Evolutionary conservation across 306 rosid species (phyloP).

Genomic region (Quercus ilex): DNA sequence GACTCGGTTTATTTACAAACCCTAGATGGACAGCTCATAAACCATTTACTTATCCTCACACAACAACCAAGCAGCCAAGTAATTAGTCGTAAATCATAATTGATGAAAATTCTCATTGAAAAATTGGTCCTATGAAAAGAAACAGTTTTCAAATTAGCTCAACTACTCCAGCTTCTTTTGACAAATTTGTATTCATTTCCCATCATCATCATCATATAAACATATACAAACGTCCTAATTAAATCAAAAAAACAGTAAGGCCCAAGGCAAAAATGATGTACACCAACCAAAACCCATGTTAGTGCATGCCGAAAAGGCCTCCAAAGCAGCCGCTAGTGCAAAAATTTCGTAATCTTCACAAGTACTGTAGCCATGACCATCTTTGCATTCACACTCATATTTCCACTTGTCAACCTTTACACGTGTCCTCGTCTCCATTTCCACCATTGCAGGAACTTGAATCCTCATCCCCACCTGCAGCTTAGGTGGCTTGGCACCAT

Average conservation of each 20-base stretch:
- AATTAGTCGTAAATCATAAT: too few species aligned
- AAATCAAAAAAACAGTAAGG: background rate
- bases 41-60: too few species aligned
- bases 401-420: constrained; percentile 26
- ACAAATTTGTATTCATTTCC: background rate
- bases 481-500: constrained; percentile 12
- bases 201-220: background rate
- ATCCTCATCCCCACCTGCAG: constrained; percentile 54
- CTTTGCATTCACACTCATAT: constrained; percentile 56
- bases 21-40: too few species aligned
- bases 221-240: background rate
- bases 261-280: background rate
- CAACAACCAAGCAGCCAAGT: too few species aligned
- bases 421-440: constrained; percentile 18
- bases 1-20: too few species aligned
- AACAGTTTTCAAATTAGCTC: too few species aligned
- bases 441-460: constrained; percentile 10
- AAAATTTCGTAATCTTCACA: constrained; percentile 51
- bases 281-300: background rate
- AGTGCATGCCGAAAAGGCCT: constrained; percentile 34
- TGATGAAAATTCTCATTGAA: too few species aligned
- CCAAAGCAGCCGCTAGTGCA: constrained; percentile 56
- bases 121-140: too few species aligned
- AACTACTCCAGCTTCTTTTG: background rate
- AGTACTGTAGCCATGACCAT: constrained; percentile 35